Evolutionary conservation across 2,329 filamentous ascomycete species (phyloP), one percentile per base, ranked within the genome.

Genomic region (Alternaria hordeiaustralica): DNA sequence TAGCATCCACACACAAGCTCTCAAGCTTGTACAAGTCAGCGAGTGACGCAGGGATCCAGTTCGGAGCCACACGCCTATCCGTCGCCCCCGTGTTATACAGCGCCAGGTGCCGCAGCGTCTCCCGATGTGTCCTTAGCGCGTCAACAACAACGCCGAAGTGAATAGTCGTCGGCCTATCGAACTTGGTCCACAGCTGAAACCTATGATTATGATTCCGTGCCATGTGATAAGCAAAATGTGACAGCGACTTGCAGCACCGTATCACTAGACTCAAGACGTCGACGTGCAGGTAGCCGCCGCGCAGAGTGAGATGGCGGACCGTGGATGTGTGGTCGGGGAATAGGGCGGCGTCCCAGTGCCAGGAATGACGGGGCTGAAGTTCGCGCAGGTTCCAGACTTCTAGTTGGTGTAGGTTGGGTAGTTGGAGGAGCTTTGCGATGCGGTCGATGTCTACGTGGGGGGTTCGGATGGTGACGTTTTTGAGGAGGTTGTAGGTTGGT

Each of bases 341-440:
- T 5, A 36, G 3, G 4, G 0, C 2, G 4, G 33, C 33, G 33
- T 36, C 33, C 33, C 33, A 36, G 15, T 36, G 33, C 33, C 33
- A 36, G 4, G 2, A 0, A 1, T 10, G 8, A 3, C 33, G 33
- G 0, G 33, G 1, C 1, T 36, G 33, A 15, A n/a, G 33, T 36
- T 36, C 33, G 7, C 33, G 33, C 1, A 36, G 33, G 33, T 36
- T 36, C 33, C 33, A 36, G 33, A 36, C 33, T 36, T 36, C 33
- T 36, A 36, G 33, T n/a, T 36, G 33, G 1, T 36, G 8, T 0
- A 36, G 15, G 15, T 36, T 36, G 33, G 33, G 33, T n/a, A 36
- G 33, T 36, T 36, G 33, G 33, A 36, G 33, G 8, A 36, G 33
- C 6, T 36, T 36, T 36, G 15, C 33, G 15, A 36, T 36, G 15